phyloP scores from a whole-genome alignment of 31 red algal genomes.

The Endocladia muricata region DNA sequence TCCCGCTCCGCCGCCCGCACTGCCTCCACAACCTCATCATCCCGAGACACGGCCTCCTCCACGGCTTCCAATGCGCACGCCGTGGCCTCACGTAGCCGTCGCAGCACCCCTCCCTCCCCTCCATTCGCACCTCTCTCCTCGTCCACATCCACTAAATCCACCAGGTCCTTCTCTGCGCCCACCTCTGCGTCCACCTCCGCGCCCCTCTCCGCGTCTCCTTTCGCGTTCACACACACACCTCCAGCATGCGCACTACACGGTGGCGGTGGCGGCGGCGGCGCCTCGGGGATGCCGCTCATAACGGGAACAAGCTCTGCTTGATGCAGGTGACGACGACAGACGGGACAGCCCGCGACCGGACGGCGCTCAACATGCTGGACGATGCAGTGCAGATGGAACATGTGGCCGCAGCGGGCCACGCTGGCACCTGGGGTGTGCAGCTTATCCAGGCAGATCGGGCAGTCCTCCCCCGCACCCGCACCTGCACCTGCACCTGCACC shows the following conservation, averaged over 20 bases:
- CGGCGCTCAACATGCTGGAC: neutral
- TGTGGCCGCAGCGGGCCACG: constrained; percentile 22
- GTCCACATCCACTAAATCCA: neutral
- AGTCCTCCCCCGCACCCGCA: constrained; percentile 11
- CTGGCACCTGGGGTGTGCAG: neutral
- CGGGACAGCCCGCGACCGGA: neutral
- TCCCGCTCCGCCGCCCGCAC: neutral
- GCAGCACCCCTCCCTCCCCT: neutral
- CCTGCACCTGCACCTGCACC: neutral
- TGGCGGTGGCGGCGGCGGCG: neutral
- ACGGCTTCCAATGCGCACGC: neutral
- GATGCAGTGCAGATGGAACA: constrained; percentile 30
- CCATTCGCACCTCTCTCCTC: neutral
- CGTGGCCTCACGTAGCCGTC: neutral
- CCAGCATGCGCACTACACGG: neutral
- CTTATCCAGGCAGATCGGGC: constrained; percentile 15
- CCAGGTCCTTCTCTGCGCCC: neutral
- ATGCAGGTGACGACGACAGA: neutral
- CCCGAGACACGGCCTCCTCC: too few species aligned
- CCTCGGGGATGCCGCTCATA: constrained; percentile 26
- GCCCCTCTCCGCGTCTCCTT: neutral
- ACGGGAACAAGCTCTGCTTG: neutral
- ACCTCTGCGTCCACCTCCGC: neutral
- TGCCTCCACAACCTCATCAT: neutral
- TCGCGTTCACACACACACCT: neutral